phyloP scores from a whole-genome alignment of 23 red algal species.

The Gracilaria gracilis region DNA sequence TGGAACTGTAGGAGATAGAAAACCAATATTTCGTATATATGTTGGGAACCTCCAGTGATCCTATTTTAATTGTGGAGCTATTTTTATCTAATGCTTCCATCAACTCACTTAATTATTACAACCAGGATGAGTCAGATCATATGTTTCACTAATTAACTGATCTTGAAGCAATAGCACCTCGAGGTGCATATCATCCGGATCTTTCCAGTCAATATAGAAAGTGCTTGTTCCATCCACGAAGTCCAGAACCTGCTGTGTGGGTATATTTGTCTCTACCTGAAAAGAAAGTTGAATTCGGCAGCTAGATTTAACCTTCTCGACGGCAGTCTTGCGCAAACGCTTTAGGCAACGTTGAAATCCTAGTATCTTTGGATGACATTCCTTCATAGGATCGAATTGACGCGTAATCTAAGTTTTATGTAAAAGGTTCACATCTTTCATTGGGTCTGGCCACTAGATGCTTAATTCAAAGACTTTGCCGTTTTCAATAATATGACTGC shows the following conservation, averaged over 20 bases:
- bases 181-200: not conserved
- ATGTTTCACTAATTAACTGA: no score
- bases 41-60: no score
- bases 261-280: not conserved
- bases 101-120: no score
- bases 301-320: not conserved
- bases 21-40: no score
- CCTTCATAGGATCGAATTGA: not conserved
- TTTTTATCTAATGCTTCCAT: no score
- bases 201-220: conserved; percentile 12
- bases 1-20: no score
- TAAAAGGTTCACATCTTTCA: not conserved
- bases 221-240: not conserved
- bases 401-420: not conserved
- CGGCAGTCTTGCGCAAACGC: not conserved
- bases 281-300: not conserved
- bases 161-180: not conserved
- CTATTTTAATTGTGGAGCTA: no score
- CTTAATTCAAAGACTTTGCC: not conserved
- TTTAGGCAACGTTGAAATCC: not conserved
- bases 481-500: not conserved
- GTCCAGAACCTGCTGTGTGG: not conserved
- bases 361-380: not conserved
- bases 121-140: not conserved
- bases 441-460: not conserved